Evolutionary conservation across 2,329 filamentous ascomycete genomes (phyloP), one percentile per base, ranked within the genome.

Genomic region (Alternaria metachromatica): DNA sequence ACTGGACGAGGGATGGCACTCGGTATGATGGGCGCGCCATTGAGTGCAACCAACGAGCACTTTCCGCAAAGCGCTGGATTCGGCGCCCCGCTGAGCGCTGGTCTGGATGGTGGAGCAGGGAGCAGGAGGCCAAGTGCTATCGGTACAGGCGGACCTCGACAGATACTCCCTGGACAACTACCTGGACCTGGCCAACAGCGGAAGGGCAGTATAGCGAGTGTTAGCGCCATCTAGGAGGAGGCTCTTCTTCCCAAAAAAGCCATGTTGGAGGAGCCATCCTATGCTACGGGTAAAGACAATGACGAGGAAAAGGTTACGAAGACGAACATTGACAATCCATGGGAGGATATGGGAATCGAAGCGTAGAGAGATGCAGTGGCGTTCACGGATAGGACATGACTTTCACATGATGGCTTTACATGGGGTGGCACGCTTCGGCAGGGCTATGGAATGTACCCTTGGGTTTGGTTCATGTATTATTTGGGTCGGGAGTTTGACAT

Each of bases 141-240:
- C 55, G 64, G 68, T 25, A 60, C 72, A 64, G 71, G 67, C 33
- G 77, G 77, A 1, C 77, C 77, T 6, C 63, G 78, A 33, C 78
- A 79, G 63, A 79, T 80, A 43, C 61, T 80, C 7, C 78, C 78
- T 1, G 78, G 78, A 0, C 78, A 80, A 55, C 56, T 80, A 53
- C 49, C 55, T 5, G 55, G 55, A 18, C 55, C 55, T 11, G 55
- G 45, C 37, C 55, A 58, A 33, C 55, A 58, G 30, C 28, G 55
- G 10, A 58, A 58, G 55, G 55, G 55, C n/a, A 58, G 55, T 33
- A 58, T 58, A 11, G 23, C 55, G 21, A 58, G 55, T 50, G 55
- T 56, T 33, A 43, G 54, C 25, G 54, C 54, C 10, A 53, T 3
- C 30, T 53, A 53, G 49, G 13, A 53, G 30, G 49, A 12, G 2